Evolutionary conservation across 1,284 basidiomycete species (phyloP), one percentile per base, ranked within the genome.

Genomic region (Kalmanozyma brasiliensis): DNA sequence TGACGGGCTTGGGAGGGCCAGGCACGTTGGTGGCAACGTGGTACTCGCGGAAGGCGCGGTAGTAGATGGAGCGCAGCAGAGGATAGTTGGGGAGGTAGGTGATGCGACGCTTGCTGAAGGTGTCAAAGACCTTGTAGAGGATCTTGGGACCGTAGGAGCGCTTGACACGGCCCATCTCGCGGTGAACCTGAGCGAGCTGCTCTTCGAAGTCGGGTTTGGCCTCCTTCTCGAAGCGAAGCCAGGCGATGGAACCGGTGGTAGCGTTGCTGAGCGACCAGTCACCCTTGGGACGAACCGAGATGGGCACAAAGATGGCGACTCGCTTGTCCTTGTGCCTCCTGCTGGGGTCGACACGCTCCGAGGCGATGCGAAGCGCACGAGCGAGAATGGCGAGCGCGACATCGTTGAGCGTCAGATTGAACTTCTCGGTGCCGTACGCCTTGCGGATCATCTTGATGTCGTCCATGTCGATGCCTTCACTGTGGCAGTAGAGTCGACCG

Each of bases 1-100:
- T 55, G 41, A 81, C 77, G 0, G 65, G 72, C 67, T 81, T 76
- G 43, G 75, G 63, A 20, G 79, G 79, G 19, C 79, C 79, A 2
- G 79, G 79, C 16, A 81, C 76, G 38, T 81, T 81, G 30, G 78
- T 81, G 33, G 73, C 76, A 17, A 81, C 79, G 47, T 78, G 74
- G 41, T 81, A 80, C 64, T 80, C 77, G 34, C 65, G 52, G 51
- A 78, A 79, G 8, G 80, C 77, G 20, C 73, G 73, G 57, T 80
- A 74, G 52, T 78, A 80, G 62, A 80, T 48, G 47, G 60, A 51
- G 13, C 70, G 68, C n/a, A 63, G 44, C 0, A 70, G 34, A 0
- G 76, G 77, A 22, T 77, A 80, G 69, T 80, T 79, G 46, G 80
- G 80, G 41, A 80, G 33, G 41, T 62, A 80, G 8, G 59, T 62